Conservation (phyloP, 202 grass and related monocot genomes). For the Schoenoplectus triqueter region DNA sequence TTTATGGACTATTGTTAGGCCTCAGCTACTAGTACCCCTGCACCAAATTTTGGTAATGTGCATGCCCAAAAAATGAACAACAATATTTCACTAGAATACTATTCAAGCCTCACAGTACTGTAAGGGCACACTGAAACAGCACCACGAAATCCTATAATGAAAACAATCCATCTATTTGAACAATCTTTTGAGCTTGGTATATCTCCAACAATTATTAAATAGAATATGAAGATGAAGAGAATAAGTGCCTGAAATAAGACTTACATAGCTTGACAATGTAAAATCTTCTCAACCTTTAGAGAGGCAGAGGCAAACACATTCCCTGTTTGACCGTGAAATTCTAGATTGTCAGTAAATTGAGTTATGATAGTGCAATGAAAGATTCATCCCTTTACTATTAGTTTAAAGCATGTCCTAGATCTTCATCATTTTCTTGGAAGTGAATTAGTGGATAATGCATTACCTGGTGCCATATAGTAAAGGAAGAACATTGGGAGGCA, state of each 20-base stretch:
- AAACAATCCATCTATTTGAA: conserved; percentile 7
- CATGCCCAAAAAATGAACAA: not conserved
- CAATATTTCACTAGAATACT: conserved; percentile 4
- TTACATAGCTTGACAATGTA: conserved; percentile 26
- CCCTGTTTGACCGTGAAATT: conserved; percentile 4
- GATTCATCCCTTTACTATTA: not conserved
- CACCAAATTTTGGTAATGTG: conserved; percentile 16
- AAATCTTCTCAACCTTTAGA: conserved; percentile 20
- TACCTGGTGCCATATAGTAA: not conserved
- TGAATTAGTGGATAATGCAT: not conserved
- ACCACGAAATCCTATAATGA: not conserved
- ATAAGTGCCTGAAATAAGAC: conserved; percentile 8
- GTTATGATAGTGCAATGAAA: conserved; percentile 12
- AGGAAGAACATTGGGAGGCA: not conserved
- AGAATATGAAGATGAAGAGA: conserved; percentile 6
- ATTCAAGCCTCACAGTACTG: not conserved
- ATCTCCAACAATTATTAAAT: conserved; percentile 17
- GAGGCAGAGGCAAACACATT: conserved; percentile 12
- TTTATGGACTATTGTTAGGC: conserved; percentile 15
- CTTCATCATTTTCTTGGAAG: no score
- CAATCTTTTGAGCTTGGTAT: not conserved
- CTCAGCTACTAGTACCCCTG: not conserved
- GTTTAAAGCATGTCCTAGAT: no score
- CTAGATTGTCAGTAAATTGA: conserved; percentile 17
- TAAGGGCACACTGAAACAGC: not conserved